Evolutionary conservation across 129 eudicot species (phyloP).

Genomic region (Erigeron canadensis): DNA sequence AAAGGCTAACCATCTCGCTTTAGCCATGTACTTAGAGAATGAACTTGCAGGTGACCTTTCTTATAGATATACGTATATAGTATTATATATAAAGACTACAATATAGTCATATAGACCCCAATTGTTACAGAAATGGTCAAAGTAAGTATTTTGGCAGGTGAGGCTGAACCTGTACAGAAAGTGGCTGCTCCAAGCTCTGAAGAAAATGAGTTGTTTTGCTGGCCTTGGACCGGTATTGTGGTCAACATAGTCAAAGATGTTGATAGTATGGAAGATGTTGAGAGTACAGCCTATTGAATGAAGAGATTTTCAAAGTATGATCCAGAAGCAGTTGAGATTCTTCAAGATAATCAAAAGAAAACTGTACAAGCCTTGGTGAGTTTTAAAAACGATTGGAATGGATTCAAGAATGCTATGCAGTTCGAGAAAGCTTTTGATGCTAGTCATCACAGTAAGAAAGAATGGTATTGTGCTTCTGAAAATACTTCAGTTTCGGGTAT

Average conservation of each 20-base stretch:
- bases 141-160: too few species aligned
- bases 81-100: too few species aligned
- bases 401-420: constrained; percentile 72
- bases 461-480: constrained; percentile 53
- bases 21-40: constrained; percentile 56
- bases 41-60: constrained; percentile 23
- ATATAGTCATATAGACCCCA: too few species aligned
- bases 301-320: constrained; percentile 53
- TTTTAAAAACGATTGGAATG: constrained; percentile 73
- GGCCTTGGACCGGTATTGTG: constrained; percentile 88
- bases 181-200: constrained; percentile 35
- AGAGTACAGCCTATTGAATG: constrained; percentile 49
- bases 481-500: constrained; percentile 37
- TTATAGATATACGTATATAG: too few species aligned
- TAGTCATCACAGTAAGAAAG: constrained; percentile 54
- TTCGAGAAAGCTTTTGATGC: constrained; percentile 81
- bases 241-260: constrained; percentile 48
- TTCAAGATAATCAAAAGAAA: constrained; percentile 40
- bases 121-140: too few species aligned
- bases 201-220: constrained; percentile 49
- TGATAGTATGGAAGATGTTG: constrained; percentile 27
- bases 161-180: constrained; percentile 40
- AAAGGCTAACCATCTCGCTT: constrained; percentile 83
- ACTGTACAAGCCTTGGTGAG: constrained; percentile 50
- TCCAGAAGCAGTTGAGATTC: constrained; percentile 54